Percentiles rank a stretch among this genome's conserved stretches.
Evolutionary conservation across 1,284 basidiomycete species (phyloP).

Genomic region (Cryptococcus sp.): DNA sequence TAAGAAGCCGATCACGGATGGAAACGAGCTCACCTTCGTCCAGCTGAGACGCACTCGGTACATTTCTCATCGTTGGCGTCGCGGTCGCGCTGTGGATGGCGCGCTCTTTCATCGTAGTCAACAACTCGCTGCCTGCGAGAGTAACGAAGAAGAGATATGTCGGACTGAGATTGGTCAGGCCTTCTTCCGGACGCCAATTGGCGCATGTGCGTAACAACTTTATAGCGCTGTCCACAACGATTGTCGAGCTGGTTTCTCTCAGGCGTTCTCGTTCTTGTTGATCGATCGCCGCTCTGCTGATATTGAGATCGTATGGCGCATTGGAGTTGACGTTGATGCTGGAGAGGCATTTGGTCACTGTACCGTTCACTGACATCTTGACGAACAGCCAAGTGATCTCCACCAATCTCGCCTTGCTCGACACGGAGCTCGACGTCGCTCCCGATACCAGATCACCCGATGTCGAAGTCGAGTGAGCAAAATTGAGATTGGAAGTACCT

Average conservation of each 20-base stretch:
- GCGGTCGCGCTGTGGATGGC: not conserved
- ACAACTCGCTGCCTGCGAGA: conserved; percentile 15
- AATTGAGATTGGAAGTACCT: not conserved
- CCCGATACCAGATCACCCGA: not conserved
- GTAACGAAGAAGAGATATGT: conserved; percentile 29
- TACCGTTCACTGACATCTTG: conserved; percentile 36
- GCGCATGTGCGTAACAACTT: conserved; percentile 34
- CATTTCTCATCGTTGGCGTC: not conserved
- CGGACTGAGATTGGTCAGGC: conserved; percentile 34
- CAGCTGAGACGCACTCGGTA: not conserved
- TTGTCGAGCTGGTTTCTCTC: conserved; percentile 1
- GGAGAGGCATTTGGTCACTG: conserved; percentile 26
- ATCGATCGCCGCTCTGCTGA: not conserved
- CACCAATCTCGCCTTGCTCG: conserved; percentile 26
- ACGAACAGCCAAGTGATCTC: conserved; percentile 33
- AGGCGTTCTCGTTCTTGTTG: not conserved
- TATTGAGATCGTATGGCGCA: not conserved
- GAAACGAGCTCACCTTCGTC: conserved; percentile 10
- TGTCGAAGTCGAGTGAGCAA: not conserved
- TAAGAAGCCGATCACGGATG: not conserved
- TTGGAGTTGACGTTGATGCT: not conserved
- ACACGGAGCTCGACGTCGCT: conserved; percentile 7
- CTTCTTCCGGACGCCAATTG: conserved; percentile 26
- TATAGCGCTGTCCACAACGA: conserved; percentile 31
- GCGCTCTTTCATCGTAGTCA: not conserved